A percentile compares a stretch with the other conserved stretches of the same genome.
Conservation (phyloP, 2,329 filamentous ascomycete genomes). For the Claviceps sorghi region DNA sequence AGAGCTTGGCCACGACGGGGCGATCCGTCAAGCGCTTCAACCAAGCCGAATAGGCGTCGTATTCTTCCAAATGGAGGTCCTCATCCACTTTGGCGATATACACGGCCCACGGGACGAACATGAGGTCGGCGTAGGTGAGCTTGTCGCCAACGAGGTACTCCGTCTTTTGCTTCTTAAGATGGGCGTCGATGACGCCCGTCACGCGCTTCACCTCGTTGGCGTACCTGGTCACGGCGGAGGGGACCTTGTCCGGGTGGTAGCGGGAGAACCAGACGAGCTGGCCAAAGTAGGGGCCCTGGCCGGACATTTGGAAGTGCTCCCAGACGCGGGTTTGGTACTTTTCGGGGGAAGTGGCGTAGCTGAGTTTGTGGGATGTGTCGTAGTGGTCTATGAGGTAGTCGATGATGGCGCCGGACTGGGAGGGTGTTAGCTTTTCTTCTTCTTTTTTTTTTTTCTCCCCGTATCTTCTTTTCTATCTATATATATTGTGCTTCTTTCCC, state of each 20-base stretch:
- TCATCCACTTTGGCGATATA: neutral
- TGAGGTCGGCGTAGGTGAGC: constrained; percentile 14
- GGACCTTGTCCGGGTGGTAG: constrained; percentile 12
- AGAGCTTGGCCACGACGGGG: constrained; percentile 2
- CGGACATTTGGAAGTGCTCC: constrained; percentile 11
- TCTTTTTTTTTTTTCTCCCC: neutral
- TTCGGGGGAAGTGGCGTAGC: constrained; percentile 6
- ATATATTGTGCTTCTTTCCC: neutral
- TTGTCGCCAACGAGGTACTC: constrained; percentile 12
- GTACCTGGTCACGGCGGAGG: constrained; percentile 16
- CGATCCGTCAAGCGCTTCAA: constrained; percentile 1
- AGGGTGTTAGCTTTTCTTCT: neutral
- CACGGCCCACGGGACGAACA: constrained; percentile 12
- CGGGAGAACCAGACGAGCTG: constrained; percentile 12
- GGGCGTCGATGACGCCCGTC: constrained; percentile 13
- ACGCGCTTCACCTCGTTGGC: constrained; percentile 15
- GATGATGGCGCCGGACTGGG: constrained; percentile 12
- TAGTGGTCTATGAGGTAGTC: constrained; percentile 13
- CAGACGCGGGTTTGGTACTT: constrained; percentile 8
- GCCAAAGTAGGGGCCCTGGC: constrained; percentile 19
- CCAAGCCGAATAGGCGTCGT: constrained; percentile 4
- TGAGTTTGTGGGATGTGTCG: constrained; percentile 8
- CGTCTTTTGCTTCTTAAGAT: constrained; percentile 10
- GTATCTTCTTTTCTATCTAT: too few relatives aligned
- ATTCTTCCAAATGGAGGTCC: neutral